These are phyloP conservation scores for Hypericum perforatum DNA, from an alignment of 345 rosid species.

Conservation along the genomic window DNA sequence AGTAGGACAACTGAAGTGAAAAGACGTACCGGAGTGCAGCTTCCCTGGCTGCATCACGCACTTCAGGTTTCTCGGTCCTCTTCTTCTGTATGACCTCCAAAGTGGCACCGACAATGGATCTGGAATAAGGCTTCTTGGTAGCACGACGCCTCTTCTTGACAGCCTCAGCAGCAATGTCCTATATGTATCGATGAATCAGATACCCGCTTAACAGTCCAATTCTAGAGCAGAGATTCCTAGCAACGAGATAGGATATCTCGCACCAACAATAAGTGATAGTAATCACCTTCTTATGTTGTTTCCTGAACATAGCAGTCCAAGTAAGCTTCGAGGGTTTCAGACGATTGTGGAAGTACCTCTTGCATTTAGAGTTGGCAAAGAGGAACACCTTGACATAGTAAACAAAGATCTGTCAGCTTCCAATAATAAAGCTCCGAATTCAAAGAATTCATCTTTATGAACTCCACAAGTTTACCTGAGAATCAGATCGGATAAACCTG, in stretches of 20 bases:
- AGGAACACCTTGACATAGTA: slow-evolving; percentile 55
- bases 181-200: background rate
- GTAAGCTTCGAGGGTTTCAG: slow-evolving; percentile 92
- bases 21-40: background rate
- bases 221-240: background rate
- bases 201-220: background rate
- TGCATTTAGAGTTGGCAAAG: slow-evolving; percentile 80
- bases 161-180: slow-evolving; percentile 56
- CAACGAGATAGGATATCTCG: background rate
- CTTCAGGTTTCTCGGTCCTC: slow-evolving; percentile 61
- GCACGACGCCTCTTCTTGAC: slow-evolving; percentile 48
- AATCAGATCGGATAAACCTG: slow-evolving; percentile 60
- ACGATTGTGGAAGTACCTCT: slow-evolving; percentile 86
- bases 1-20: slow-evolving; percentile 36
- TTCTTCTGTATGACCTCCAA: slow-evolving; percentile 62
- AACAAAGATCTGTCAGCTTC: no score
- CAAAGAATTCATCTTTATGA: background rate
- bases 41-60: slow-evolving; percentile 46
- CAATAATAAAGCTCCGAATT: background rate
- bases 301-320: slow-evolving; percentile 66
- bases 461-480: slow-evolving; percentile 36
- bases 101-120: slow-evolving; percentile 69
- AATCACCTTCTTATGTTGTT: slow-evolving; percentile 62
- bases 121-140: slow-evolving; percentile 60
- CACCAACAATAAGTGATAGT: background rate